These are phyloP conservation scores for Euphorbia peplus DNA, from an alignment of 345 rosid genomes.

Conservation along the genomic window DNA sequence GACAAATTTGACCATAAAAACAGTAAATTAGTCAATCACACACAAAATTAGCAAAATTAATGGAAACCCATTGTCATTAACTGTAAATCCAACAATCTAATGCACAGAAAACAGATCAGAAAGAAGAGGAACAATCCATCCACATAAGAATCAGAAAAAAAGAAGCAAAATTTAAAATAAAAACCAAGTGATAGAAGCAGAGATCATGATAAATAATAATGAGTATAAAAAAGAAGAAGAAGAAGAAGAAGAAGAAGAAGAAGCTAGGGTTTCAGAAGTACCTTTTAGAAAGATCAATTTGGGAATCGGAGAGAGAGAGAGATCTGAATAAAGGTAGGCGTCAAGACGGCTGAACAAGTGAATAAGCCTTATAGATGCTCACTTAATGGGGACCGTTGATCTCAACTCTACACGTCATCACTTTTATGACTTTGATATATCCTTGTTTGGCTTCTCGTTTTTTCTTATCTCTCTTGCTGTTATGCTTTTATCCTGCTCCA, in stretches of 20 bases:
- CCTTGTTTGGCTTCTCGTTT: background rate
- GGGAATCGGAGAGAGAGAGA: background rate
- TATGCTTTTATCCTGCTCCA: background rate
- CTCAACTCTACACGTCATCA: conserved; percentile 18
- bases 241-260: background rate
- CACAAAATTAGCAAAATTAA: background rate
- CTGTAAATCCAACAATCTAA: background rate
- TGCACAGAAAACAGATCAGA: conserved; percentile 1
- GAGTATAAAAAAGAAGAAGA: background rate
- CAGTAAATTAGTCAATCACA: background rate
- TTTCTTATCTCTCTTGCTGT: background rate
- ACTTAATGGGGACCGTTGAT: conserved; percentile 12
- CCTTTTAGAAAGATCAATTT: background rate
- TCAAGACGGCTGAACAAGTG: background rate
- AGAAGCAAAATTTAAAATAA: background rate
- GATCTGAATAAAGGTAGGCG: background rate
- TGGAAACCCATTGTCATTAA: background rate
- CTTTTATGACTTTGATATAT: too few species aligned
- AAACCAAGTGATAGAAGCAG: background rate
- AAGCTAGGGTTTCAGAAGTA: conserved; percentile 4
- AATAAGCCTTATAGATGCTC: background rate
- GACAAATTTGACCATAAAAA: background rate
- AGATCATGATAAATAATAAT: background rate
- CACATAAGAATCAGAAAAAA: background rate
- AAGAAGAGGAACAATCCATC: background rate